Evolutionary conservation across 2,329 filamentous ascomycete genomes (phyloP), one percentile per base, ranked within the genome.

Genomic region (Aotearoamyces nothofagi): DNA sequence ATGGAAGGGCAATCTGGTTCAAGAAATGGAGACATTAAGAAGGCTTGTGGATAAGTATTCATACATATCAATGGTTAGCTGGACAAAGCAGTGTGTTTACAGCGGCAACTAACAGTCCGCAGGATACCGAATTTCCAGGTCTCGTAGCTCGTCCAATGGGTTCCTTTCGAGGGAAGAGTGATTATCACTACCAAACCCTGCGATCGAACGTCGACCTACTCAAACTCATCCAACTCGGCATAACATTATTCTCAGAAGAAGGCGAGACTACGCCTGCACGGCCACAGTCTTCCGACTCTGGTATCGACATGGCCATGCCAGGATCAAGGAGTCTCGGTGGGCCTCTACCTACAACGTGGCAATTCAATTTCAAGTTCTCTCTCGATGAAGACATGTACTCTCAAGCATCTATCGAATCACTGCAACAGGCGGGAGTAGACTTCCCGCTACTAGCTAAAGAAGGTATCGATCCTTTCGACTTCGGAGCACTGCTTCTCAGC

Each of bases 121-220:
- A 93, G 86, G 90, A 98, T 51, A 94, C 90, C 14, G 87, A 96
- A 51, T 98, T 98, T 44, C 90, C 90, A n/a, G 90, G 90, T 33
- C 84, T 98, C 30, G 87, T 98, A 30, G 83, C 87, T 15, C 72
- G 90, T 41, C 90, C 90, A 2, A 96, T 98, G 66, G 90, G 90
- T 27, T 74, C 78, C 32, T 98, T 98, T 53, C 73, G 79, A 34
- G 90, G 81, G 34, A 96, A 94, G 58, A 90, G 84, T 40, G 87
- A 94, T 46, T 98, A 98, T 50, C 90, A 98, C 52, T 98, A 98
- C 57, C 90, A 98, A 61, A 96, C 87, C 35, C 66, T 98, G 26
- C 80, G 90, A 36, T 92, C 84, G 44, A 98, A 98, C 50, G 90
- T 98, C 46, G 90, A 98, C 50, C 73, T 98, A 47, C 70, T 98